Evolutionary conservation across 441 rosid genomes (phyloP).

Genomic region (Manihot esculenta): DNA sequence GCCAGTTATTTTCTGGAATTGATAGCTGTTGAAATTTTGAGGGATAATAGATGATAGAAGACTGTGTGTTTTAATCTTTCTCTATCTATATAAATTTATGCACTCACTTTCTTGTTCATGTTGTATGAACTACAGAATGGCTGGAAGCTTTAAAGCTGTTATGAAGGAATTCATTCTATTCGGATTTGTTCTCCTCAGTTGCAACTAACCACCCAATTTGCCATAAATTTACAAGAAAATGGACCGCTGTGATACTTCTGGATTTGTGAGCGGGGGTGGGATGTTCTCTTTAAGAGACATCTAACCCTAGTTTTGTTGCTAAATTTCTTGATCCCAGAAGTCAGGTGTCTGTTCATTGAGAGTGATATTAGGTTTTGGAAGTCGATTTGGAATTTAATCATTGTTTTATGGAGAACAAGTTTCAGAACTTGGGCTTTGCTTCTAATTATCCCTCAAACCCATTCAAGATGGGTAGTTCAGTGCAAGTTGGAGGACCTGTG

Average conservation of each 20-base stretch:
- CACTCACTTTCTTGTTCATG: slow-evolving; percentile 14
- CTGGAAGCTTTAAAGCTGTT: slow-evolving; percentile 24
- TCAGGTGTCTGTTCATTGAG: slow-evolving; percentile 49
- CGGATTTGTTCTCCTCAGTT: slow-evolving; percentile 16
- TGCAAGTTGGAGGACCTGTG: slow-evolving; percentile 41
- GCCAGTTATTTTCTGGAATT: neutral
- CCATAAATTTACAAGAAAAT: slow-evolving; percentile 41
- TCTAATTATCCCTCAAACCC: slow-evolving; percentile 51
- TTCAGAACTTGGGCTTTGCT: slow-evolving; percentile 47
- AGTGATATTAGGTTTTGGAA: slow-evolving; percentile 43
- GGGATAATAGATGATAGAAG: neutral
- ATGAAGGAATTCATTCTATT: slow-evolving; percentile 29
- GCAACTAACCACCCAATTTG: slow-evolving; percentile 24
- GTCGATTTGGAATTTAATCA: slow-evolving; percentile 28
- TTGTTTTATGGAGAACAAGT: slow-evolving; percentile 56
- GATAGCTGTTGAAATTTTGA: neutral
- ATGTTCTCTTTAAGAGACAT: slow-evolving; percentile 36
- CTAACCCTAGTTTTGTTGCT: slow-evolving; percentile 32
- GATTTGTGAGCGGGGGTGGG: slow-evolving; percentile 91
- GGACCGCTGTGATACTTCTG: slow-evolving; percentile 93
- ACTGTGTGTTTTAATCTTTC: neutral
- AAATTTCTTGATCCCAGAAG: slow-evolving; percentile 47
- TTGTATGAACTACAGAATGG: slow-evolving; percentile 48
- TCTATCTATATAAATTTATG: too few relatives aligned
- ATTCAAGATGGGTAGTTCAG: slow-evolving; percentile 52